Evolutionary conservation across 805 yeast genomes (phyloP), one percentile per base, ranked within the genome.

Genomic region (Torulaspora microellipsoides): DNA sequence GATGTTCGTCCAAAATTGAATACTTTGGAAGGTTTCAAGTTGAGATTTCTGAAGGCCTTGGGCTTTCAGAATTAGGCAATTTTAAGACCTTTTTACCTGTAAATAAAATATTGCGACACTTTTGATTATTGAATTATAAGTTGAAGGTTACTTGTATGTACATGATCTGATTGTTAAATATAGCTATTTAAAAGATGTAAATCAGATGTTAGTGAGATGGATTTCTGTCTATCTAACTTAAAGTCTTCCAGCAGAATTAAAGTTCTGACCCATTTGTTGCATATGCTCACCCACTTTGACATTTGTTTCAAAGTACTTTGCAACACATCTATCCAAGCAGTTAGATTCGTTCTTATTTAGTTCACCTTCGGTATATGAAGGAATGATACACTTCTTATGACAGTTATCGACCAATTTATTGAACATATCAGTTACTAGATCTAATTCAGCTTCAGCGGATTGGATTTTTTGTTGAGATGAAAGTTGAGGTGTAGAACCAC

Each of bases 391-490:
- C 71, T 90, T 90, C 55, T 71, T 67, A 68, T 90, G 93, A 66
- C 98, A 90, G 55, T 87, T 83, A 59, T 83, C 90, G 17, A 89
- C 95, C 59, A 90, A 73, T 59, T 82, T 77, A 78, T 91, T 91
- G 80, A 91, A 91, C 97, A 91, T 89, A 56, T 93, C 96, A 31
- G 97, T 90, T 56, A 91, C 96, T 81, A 93, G 84, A 67, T 91
- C 99, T 54, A 91, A 77, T 69, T 91, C 99, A 45, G 96, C 86
- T 71, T 91, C 98, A 40, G 99, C 99, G 54, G 95, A 95, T 59
- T 76, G 76, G 49, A 85, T 73, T 66, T 85, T 85, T 65, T 83
- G 89, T 52, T 82, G 84, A 32, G 88, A 76, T 20, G 84, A 72
- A 52, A 81, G 61, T 64, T 82, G 86, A 51, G 91, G 90, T 53